Evolutionary conservation across 352 stramenopile genomes (phyloP), one percentile per base, ranked within the genome.

Genomic region (Globisporangium lucens): DNA sequence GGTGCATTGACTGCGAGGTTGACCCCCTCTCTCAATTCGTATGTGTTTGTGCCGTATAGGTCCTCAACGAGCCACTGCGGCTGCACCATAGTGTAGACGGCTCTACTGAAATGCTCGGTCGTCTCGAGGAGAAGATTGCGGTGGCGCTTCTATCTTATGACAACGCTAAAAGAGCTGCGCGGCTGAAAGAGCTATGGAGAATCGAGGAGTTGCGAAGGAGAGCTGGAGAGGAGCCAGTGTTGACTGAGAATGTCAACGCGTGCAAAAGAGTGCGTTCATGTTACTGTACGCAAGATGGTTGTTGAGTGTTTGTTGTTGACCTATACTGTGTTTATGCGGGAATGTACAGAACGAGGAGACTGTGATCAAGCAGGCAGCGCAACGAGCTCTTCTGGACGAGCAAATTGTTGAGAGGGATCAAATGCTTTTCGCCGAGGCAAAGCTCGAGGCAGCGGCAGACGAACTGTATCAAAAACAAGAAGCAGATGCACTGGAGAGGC

Each of bases 301-400:
- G 8, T 24, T 7, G 1, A 4, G 13, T 55, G 30, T 15, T 27
- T 13, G 27, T 55, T 49, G 49, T 13, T 63, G 10, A 55, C 36
- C 35, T 36, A 29, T 27, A 63, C 30, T 33, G 30, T 33, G 30
- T 63, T 24, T 30, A n/a, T 47, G 15, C 46, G 59, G n/a, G 33
- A 27, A 56, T 57, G 2, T 8, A 30, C 17, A 69, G 59, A 29
- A 60, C 36, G 49, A 67, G 4, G 29, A 30, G 27, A 58, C 36
- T 27, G n/a, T 0, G 60, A 63, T n/a, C 17, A 58, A 56, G 10
- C 66, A 68, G 30, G 29, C 20, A 20, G 41, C 20, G 4, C 66
- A 71, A 36, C 66, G 66, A 56, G n/a, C 35, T 38, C 41, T 64
- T n/a, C 7, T 71, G 29, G 66, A 71, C 29, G 52, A 63, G 7